Base-by-base conservation (phyloP, 805 yeast species). In the Saccharomycopsis capsularis region DNA sequence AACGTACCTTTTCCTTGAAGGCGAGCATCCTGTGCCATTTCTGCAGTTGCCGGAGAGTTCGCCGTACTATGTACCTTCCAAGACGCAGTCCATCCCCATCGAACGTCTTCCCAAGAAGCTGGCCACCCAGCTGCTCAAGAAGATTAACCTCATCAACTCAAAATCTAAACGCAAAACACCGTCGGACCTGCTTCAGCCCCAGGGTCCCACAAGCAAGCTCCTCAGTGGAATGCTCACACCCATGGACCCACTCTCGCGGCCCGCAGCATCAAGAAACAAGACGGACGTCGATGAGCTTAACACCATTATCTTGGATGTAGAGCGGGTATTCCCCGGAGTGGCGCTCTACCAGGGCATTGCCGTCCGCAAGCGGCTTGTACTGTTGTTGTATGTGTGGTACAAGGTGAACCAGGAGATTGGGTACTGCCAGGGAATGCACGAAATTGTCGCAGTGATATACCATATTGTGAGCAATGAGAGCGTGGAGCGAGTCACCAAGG, bases 351-450 rank as follows among this genome's bases (percentile, higher is more conserved):
- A 47, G 37, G 48, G 44, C 32, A 2, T 37, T 3, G 22, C 47
- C 25, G 40, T 47, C 7, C 51, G 42, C 16, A 53, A 53, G 36
- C 38, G 38, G 23, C 34, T 53, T n/a, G 48, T 53, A 1, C 27
- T 24, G 22, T 24, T 53, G n/a, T 36, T 53, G 13, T 53, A 40
- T 42, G 36, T 51, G 13, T 53, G 56, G 56, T 53, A 51, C 40
- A 53, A 53, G 43, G 39, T 48, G 38, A 53, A 45, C 15, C 50
- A 52, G 35, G 50, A 51, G 37, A 38, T 53, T 39, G 55, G 56
- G 0, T 71, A 71, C 45, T 72, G 74, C 54, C 81, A 75, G 57
- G 81, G 81, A 0, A 65, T 70, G 49, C 81, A 75, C 59, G 81
- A 75, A 56, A 68, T 75, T 18, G 58, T 73, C 52, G 78, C 79